Conservation (phyloP, 192 early-diverging fungal genomes). For the Coemansia sp. region DNA sequence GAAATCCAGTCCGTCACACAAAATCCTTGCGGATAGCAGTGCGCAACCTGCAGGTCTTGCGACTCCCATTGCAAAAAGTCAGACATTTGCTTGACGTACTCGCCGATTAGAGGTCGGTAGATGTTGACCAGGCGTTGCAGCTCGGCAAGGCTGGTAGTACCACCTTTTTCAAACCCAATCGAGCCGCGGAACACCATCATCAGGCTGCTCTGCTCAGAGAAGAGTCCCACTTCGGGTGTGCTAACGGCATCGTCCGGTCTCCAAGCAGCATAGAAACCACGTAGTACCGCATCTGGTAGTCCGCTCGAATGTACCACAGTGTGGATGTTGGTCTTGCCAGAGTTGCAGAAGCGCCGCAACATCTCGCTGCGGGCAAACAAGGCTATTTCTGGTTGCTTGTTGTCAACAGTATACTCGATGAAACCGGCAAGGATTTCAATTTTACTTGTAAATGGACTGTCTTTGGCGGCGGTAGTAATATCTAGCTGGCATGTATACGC, state of each 20-base stretch:
- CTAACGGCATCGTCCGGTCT: neutral
- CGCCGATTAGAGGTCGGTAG: slow-evolving; percentile 63
- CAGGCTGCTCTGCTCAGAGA: slow-evolving; percentile 10
- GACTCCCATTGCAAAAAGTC: slow-evolving; percentile 60
- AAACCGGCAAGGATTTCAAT: slow-evolving; percentile 9
- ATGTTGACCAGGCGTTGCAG: slow-evolving; percentile 62
- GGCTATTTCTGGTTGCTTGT: neutral
- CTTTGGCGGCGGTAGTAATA: neutral
- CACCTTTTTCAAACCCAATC: slow-evolving; percentile 67
- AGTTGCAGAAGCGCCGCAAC: neutral
- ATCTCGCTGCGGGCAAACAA: neutral
- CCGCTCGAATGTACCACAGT: neutral
- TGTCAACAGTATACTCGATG: slow-evolving; percentile 8
- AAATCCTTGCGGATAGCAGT: slow-evolving; percentile 64
- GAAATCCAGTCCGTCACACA: slow-evolving; percentile 74
- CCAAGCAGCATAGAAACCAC: slow-evolving; percentile 1
- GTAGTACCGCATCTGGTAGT: neutral
- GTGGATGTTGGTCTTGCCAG: neutral
- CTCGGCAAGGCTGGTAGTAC: slow-evolving; percentile 67
- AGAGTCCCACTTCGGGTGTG: neutral
- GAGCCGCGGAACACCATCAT: slow-evolving; percentile 89
- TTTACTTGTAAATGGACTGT: neutral
- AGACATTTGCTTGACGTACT: slow-evolving; percentile 69
- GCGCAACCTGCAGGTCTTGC: slow-evolving; percentile 54
- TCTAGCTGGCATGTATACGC: neutral